Evolutionary conservation across 2,329 filamentous ascomycete species (phyloP).

Genomic region (Alternaria arbusti): DNA sequence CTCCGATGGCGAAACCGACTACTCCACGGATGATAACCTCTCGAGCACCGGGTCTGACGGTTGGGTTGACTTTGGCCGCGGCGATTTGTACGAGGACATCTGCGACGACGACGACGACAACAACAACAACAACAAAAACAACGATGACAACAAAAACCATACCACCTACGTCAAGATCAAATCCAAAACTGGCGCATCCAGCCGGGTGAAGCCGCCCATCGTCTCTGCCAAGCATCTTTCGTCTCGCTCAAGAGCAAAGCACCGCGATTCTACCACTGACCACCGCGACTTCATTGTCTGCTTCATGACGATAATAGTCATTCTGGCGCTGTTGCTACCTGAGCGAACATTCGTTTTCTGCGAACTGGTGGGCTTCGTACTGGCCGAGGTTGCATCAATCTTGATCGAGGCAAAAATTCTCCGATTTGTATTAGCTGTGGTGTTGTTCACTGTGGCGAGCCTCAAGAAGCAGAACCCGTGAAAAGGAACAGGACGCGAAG

Average conservation of each 20-base stretch:
- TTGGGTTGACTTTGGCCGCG: background rate
- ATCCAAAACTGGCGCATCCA: background rate
- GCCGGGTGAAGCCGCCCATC: background rate
- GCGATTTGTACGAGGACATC: accelerated
- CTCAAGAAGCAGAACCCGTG: background rate
- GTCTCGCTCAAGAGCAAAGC: background rate
- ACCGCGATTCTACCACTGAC: background rate
- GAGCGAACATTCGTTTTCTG: accelerated
- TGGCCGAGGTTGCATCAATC: background rate
- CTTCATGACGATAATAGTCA: background rate
- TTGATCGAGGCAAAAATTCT: background rate
- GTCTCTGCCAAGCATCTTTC: background rate
- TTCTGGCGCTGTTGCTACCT: background rate
- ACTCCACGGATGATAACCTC: background rate
- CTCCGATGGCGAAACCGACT: background rate
- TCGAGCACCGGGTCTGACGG: background rate
- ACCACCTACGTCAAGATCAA: background rate
- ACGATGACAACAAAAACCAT: background rate
- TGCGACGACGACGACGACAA: background rate
- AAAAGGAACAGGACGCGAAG: background rate
- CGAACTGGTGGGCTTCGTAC: background rate
- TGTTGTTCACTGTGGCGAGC: background rate
- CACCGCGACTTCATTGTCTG: background rate
- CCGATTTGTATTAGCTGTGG: background rate
- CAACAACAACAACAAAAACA: too few species aligned